These are phyloP conservation scores for Mucor mucedo DNA, from an alignment of 371 early-diverging fungal genomes.

Conservation along the genomic window DNA sequence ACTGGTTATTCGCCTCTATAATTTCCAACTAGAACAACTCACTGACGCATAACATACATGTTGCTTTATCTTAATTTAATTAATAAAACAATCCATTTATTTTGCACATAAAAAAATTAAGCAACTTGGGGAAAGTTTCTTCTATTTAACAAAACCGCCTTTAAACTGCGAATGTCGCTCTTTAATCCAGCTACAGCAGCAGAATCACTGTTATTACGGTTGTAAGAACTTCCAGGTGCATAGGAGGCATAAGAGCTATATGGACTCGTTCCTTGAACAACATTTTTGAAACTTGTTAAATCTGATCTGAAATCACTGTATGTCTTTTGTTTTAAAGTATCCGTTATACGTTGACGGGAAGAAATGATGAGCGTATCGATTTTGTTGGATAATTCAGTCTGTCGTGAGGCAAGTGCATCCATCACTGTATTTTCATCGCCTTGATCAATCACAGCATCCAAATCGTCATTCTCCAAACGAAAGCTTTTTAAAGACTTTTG, in stretches of 20 bases:
- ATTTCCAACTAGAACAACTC: no score
- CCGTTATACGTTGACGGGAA: slow-evolving; percentile 10
- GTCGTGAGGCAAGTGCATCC: slow-evolving; percentile 27
- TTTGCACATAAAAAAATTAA: background rate
- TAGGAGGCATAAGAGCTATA: slow-evolving; percentile 5
- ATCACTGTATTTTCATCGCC: slow-evolving; percentile 28
- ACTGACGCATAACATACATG: no score
- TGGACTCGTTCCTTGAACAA: background rate
- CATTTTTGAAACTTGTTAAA: slow-evolving; percentile 10
- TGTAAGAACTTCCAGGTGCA: slow-evolving; percentile 10
- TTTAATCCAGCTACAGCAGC: slow-evolving; percentile 47
- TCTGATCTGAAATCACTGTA: slow-evolving; percentile 14
- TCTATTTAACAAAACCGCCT: slow-evolving; percentile 38
- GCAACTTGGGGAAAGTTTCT: slow-evolving; percentile 34
- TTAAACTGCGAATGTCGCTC: slow-evolving; percentile 42
- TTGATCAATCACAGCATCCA: slow-evolving; percentile 36
- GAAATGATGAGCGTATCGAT: slow-evolving; percentile 10
- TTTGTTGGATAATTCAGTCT: slow-evolving; percentile 21
- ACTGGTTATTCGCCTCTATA: no score
- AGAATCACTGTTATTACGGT: slow-evolving; percentile 17
- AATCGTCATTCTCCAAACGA: slow-evolving; percentile 27
- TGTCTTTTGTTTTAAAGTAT: slow-evolving; percentile 3
- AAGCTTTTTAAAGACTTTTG: slow-evolving; percentile 12
- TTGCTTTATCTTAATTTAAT: no score
- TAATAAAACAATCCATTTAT: no score